Percentiles rank a stretch among this genome's conserved stretches.
phyloP scores from a whole-genome alignment of 495 filamentous ascomycete species.

The Podospora comata region DNA sequence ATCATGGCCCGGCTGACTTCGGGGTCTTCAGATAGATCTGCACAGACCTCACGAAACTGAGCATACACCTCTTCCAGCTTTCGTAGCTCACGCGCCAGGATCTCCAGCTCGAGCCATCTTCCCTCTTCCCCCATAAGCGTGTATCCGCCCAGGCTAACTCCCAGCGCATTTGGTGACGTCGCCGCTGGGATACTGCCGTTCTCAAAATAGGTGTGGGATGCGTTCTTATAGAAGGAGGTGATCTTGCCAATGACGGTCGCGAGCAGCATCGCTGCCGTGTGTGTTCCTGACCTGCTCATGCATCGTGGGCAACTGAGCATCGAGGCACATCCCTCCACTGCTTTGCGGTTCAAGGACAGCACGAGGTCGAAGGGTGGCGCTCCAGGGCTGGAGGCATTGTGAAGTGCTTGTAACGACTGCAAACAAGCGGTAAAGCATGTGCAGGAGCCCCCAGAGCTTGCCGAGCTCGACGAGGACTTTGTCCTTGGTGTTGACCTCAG shows the following conservation, averaged over 20 bases:
- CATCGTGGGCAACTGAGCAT: constrained; percentile 46
- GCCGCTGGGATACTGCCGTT: constrained; percentile 24
- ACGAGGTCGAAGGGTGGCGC: constrained; percentile 44
- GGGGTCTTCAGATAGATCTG: constrained; percentile 40
- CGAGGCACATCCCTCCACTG: constrained; percentile 45
- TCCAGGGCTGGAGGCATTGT: constrained; percentile 42
- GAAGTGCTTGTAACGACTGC: constrained; percentile 44
- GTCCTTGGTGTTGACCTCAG: constrained; percentile 32
- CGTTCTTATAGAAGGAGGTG: constrained; percentile 45
- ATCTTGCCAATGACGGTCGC: constrained; percentile 48
- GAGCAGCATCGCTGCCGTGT: constrained; percentile 48
- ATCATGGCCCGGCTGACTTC: constrained; percentile 43
- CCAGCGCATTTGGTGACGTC: constrained; percentile 25
- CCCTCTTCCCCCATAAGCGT: constrained; percentile 44
- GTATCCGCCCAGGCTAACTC: constrained; percentile 44
- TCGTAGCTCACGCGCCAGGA: constrained; percentile 44
- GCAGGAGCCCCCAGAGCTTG: constrained; percentile 33
- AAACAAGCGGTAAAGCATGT: constrained; percentile 48
- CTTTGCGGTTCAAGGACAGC: constrained; percentile 44
- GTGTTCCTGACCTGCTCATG: constrained; percentile 39
- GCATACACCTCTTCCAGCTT: constrained; percentile 46
- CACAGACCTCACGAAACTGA: constrained; percentile 42
- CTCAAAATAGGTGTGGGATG: constrained; percentile 40
- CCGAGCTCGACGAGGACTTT: constrained; percentile 27
- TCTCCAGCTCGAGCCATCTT: constrained; percentile 45